Base-by-base conservation (phyloP, 1,139 yeast species). In the Lodderomyces pseudojiufengensis region DNA sequence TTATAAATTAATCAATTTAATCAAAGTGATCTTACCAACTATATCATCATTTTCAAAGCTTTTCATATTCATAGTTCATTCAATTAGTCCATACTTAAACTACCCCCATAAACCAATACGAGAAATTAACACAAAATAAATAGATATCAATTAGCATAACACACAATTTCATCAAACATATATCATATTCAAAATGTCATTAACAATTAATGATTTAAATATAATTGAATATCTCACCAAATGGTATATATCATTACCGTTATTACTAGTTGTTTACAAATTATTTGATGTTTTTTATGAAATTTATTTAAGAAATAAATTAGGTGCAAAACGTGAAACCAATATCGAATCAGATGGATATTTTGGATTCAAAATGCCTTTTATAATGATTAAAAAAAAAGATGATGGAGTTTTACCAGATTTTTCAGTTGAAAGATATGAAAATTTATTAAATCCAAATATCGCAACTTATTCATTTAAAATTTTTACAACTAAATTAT, bases 381-480 rank as follows among this genome's bases (percentile, higher is more conserved):
- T 36, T 11, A 32, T 35, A 4, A 32, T 53, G 5, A 26, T 61
- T 14, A 33, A 38, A n/a, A 35, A 30, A 31, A 55, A 52, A 26
- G 44, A 32, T 8, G 47, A 51, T 8, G 70, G 70, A n/a, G 39
- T 38, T 1, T 32, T 58, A 14, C 44, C 54, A 25, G 60, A 61
- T 30, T 51, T 37, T 37, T 34, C 46, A 22, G 39, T 33, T 36
- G 42, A 44, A 5, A 40, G 55, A 24, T 57, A 48, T 41, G 33
- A 33, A 4, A 35, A 31, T 6, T 8, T 39, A 11, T 5, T 20
- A 5, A 3, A 38, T 15, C 39, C 46, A 3, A 42, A 41, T 2
- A 29, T 31, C 24, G 47, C 51, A 29, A 59, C 63, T 10, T 44
- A 53, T 31, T 31, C 29, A n/a, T 41, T 55, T 28, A 44, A 38